phyloP scores from a whole-genome alignment of 1,284 basidiomycete genomes.

The Chiua sp. region DNA sequence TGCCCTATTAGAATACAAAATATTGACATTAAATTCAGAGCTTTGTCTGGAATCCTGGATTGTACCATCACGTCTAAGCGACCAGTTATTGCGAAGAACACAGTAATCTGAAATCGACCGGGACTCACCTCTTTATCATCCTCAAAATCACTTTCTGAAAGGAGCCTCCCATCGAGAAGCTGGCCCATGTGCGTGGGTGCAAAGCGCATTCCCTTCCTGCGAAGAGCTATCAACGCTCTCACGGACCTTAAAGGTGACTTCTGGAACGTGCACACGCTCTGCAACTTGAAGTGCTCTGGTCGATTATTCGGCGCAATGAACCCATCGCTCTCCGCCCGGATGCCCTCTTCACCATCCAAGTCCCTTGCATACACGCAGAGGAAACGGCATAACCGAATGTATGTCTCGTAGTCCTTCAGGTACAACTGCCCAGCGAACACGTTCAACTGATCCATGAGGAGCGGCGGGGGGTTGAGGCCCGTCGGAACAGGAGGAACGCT shows the following conservation, averaged over 20 bases:
- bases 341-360: slow-evolving; percentile 8
- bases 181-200: slow-evolving; percentile 48
- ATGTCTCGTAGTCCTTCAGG: slow-evolving; percentile 36
- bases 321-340: slow-evolving; percentile 37
- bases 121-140: not conserved
- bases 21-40: too few species aligned
- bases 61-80: not conserved
- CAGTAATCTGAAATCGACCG: not conserved
- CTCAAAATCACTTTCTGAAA: slow-evolving; percentile 35
- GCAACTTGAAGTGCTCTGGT: slow-evolving; percentile 6
- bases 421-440: slow-evolving; percentile 43
- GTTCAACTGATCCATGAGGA: slow-evolving; percentile 41
- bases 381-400: slow-evolving; percentile 40
- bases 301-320: slow-evolving; percentile 38
- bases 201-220: slow-evolving; percentile 44
- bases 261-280: slow-evolving; percentile 30
- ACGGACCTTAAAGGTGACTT: slow-evolving; percentile 34
- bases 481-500: slow-evolving; percentile 34
- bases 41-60: not conserved
- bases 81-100: not conserved
- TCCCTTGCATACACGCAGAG: slow-evolving; percentile 41
- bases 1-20: too few species aligned
- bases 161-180: slow-evolving; percentile 39
- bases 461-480: slow-evolving; percentile 18
- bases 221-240: slow-evolving; percentile 38